phyloP scores from a whole-genome alignment of 495 filamentous ascomycete species.

The Penicillium paxilli region DNA sequence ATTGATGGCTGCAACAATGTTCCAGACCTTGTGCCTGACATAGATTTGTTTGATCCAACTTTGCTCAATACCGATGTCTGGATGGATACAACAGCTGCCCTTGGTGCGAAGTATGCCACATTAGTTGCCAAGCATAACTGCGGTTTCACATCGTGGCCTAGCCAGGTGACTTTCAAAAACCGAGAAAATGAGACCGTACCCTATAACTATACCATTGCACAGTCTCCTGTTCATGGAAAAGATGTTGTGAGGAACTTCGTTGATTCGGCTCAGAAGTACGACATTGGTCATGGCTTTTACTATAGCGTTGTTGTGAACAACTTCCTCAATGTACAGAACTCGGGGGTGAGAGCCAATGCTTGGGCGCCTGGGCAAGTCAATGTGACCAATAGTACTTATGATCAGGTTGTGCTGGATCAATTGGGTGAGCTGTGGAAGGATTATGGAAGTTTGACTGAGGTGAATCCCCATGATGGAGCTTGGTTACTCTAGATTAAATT shows the following conservation, averaged over 20 bases:
- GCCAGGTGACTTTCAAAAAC: conserved; percentile 6
- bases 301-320: conserved; percentile 10
- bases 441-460: conserved; percentile 11
- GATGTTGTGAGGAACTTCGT: conserved; percentile 11
- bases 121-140: conserved; percentile 12
- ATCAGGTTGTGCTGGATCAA: conserved; percentile 11
- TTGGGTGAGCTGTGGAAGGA: conserved; percentile 10
- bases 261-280: conserved; percentile 7
- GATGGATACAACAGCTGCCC: conserved; percentile 9
- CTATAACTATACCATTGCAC: conserved; percentile 9
- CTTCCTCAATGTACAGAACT: conserved; percentile 13
- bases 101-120: conserved; percentile 11
- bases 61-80: conserved; percentile 5
- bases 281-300: conserved; percentile 13
- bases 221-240: conserved; percentile 9
- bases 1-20: conserved; percentile 13
- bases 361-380: conserved; percentile 12
- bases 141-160: conserved; percentile 10
- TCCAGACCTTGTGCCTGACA: conserved; percentile 4
- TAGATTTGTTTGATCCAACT: conserved; percentile 4
- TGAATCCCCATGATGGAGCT: neutral
- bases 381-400: conserved; percentile 11
- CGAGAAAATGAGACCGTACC: conserved; percentile 8
- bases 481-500: no score
- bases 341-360: conserved; percentile 1